Base-by-base conservation (phyloP, 2,329 filamentous ascomycete species). In the Trematosphaeria pertusa region DNA sequence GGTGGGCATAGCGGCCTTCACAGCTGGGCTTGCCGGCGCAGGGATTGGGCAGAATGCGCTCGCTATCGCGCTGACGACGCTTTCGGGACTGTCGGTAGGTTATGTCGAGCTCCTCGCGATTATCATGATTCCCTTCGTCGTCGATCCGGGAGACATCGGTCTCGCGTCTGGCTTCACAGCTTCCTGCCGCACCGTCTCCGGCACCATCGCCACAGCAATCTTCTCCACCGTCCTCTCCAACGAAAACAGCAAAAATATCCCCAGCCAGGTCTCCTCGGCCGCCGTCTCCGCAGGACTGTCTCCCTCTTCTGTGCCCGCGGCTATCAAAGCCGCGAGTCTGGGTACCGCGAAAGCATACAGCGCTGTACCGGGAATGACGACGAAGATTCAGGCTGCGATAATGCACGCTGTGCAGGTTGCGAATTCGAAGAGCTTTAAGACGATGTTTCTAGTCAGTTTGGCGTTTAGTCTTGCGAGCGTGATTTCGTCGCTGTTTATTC, bases 71-170 rank as follows among this genome's bases (percentile, higher is more conserved):
- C 33, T 63, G 9, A 50, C 58, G n/a, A 41, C 52, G 11, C 37
- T 60, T 1, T 54, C 44, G 15, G 52, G 49, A 19, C 55, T 64
- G 20, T 53, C 54, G 15, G 54, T 59, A 11, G 61, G 59, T 20
- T 62, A 52, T 46, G 36, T 59, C 21, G 58, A 62, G 33, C 58
- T 57, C 35, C 56, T 62, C 26, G 48, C 50, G 9, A 66, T 77
- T 38, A 72, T 75, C 0, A 73, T 73, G 6, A 74, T 79, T 19
- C 74, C 75, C 1, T 68, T 77, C 8, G 70, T 80, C 32, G 76
- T 72, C 59, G 76, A 76, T 46, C 65, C 76, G 4, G 72, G 77
- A 50, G 76, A 79, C 49, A 78, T 78, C 34, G 76, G 76, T 12
- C 68, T 78, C 12, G 74, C 74, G 9, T 73, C 71, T 0, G 76